These are phyloP conservation scores for Rhazya stricta DNA, from an alignment of 257 asterid species.

Conservation along the genomic window DNA sequence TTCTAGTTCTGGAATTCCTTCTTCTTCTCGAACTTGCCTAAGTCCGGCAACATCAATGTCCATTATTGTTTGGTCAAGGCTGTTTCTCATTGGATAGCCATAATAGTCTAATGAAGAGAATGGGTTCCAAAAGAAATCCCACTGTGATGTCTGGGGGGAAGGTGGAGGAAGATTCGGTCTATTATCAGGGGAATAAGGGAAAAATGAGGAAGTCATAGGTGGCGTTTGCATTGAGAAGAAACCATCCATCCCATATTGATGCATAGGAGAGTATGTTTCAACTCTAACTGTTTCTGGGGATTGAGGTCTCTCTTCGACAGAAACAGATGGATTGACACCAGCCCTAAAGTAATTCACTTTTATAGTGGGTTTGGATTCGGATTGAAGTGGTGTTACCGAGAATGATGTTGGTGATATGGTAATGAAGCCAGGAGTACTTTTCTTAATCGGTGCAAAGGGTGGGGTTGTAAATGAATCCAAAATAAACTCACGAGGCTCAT, in stretches of 20 bases:
- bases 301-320: conserved; percentile 73
- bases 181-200: conserved; percentile 54
- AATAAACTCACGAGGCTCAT: conserved; percentile 71
- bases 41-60: conserved; percentile 66
- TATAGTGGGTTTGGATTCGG: conserved; percentile 43
- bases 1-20: conserved; percentile 87
- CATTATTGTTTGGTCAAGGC: conserved; percentile 42
- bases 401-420: conserved; percentile 63
- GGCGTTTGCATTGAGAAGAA: conserved; percentile 60
- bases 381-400: conserved; percentile 41
- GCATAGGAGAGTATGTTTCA: conserved; percentile 59
- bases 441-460: conserved; percentile 44
- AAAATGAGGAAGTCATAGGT: conserved; percentile 49
- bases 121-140: conserved; percentile 99
- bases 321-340: conserved; percentile 63
- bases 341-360: conserved; percentile 58
- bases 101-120: conserved; percentile 83
- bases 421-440: conserved; percentile 54
- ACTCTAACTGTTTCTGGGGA: conserved; percentile 75
- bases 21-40: conserved; percentile 74
- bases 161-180: conserved; percentile 57
- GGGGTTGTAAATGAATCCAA: conserved; percentile 54
- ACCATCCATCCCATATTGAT: conserved; percentile 67
- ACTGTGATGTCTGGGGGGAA: conserved; percentile 74
- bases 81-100: conserved; percentile 56